Conservation (phyloP, 2,329 filamentous ascomycete genomes). For the Curvularia spicifera region DNA sequence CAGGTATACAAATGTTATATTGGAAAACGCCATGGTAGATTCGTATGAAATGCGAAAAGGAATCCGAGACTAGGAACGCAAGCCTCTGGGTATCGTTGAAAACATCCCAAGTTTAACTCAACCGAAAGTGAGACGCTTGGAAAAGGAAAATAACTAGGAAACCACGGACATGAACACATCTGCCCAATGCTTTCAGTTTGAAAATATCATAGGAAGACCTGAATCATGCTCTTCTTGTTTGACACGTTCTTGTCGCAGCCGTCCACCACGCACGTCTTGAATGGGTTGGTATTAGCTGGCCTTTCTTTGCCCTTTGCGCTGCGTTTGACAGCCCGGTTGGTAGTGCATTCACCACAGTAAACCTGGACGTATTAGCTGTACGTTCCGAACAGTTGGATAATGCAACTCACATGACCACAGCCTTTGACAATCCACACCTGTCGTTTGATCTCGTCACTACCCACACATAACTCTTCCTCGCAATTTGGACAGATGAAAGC, state of each 20-base stretch:
- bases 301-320: conserved; percentile 52
- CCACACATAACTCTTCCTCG: conserved; percentile 79
- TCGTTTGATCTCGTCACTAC: conserved; percentile 71
- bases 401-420: conserved; percentile 82
- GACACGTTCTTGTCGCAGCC: conserved; percentile 51
- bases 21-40: background rate
- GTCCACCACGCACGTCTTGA: conserved; percentile 56
- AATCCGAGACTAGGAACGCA: conserved; percentile 1
- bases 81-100: conserved; percentile 20
- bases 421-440: conserved; percentile 91
- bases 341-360: conserved; percentile 61
- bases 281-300: conserved; percentile 43
- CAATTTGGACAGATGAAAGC: conserved; percentile 86
- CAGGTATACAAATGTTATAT: conserved; percentile 30
- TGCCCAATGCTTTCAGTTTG: background rate
- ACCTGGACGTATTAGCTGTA: conserved; percentile 45
- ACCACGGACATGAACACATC: background rate
- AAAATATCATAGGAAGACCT: conserved; percentile 48
- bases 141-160: background rate
- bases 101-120: conserved; percentile 13
- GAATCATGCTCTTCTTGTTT: conserved; percentile 48
- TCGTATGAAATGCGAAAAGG: conserved; percentile 5
- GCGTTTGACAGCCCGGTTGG: conserved; percentile 45
- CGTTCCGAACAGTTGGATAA: background rate
- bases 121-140: background rate